Percentiles rank a stretch among this genome's conserved stretches.
phyloP scores from a whole-genome alignment of 495 filamentous ascomycete species.

The Mycothermus thermophilus region DNA sequence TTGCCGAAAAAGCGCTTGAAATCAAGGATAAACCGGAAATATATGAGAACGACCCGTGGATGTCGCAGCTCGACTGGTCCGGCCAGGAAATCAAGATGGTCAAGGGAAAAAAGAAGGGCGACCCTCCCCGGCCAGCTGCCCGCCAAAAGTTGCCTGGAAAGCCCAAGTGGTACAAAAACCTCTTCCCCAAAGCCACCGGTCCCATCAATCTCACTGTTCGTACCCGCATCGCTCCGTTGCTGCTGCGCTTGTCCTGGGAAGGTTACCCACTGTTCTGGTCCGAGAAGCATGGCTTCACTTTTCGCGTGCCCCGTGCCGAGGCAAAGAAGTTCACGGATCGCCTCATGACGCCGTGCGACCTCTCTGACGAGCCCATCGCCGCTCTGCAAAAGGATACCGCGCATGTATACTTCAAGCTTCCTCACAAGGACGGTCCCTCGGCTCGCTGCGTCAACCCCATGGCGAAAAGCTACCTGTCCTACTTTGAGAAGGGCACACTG shows the following conservation, averaged over 20 bases:
- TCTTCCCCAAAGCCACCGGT: slow-evolving; percentile 52
- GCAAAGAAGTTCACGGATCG: slow-evolving; percentile 51
- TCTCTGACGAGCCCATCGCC: slow-evolving; percentile 56
- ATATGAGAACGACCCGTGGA: slow-evolving; percentile 72
- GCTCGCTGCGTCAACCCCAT: slow-evolving; percentile 74
- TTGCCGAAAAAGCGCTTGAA: slow-evolving; percentile 63
- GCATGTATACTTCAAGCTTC: slow-evolving; percentile 77
- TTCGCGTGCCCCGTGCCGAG: slow-evolving; percentile 55
- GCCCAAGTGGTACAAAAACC: slow-evolving; percentile 91
- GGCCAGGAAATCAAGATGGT: slow-evolving; percentile 82
- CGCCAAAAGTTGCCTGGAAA: slow-evolving; percentile 87
- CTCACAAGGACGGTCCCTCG: slow-evolving; percentile 85
- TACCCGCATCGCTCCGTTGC: slow-evolving; percentile 72
- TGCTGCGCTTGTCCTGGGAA: slow-evolving; percentile 81
- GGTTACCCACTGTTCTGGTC: slow-evolving; percentile 84
- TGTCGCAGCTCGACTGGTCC: slow-evolving; percentile 88
- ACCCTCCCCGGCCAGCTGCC: slow-evolving; percentile 60
- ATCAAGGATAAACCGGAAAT: slow-evolving; percentile 52
- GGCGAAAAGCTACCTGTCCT: slow-evolving; percentile 76
- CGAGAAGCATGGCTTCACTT: slow-evolving; percentile 83
- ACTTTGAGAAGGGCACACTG: slow-evolving; percentile 81
- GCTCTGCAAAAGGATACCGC: slow-evolving; percentile 50
- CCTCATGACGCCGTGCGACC: slow-evolving; percentile 58
- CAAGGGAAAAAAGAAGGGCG: slow-evolving; percentile 75
- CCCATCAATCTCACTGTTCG: slow-evolving; percentile 71